Evolutionary conservation across 352 stramenopile genomes (phyloP), one percentile per base, ranked within the genome.

Genomic region (Phytophthora europaea): DNA sequence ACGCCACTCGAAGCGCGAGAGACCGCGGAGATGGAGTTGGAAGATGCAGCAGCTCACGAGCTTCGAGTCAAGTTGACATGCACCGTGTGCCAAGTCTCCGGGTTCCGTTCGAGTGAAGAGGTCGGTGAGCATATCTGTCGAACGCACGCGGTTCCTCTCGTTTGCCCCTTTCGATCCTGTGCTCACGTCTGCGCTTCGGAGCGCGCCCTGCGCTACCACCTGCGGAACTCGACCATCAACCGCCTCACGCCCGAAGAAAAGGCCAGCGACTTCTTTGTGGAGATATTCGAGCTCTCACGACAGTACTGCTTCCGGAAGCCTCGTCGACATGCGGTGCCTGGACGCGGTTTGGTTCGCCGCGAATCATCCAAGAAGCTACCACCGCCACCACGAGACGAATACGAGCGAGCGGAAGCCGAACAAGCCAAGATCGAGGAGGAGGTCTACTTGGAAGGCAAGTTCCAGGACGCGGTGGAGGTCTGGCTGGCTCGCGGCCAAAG

Each of bases 221-320:
- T 95, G 7, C 92, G 84, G 83, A 83, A 86, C 31, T 91, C 80
- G 48, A 84, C 87, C 16, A 75, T 92, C 28, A 76, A 82, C 5
- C 84, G 81, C 20, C 79, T 85, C 16, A 92, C 84, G 6, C 26
- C 51, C 0, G 85, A 93, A 36, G 89, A 95, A 65, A 68, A 78
- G 3, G 67, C 80, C 20, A 93, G 83, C 50, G 75, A 78, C 31
- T 68, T 92, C 1, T 94, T 94, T 63, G 88, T 94, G 68, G 79
- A 92, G 48, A 91, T 93, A 8, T 92, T 93, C 36, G 71, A 88
- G 59, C 67, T 93, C 1, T 95, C 89, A 28, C 73, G 79, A 2
- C 87, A 94, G 65, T 95, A 95, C 45, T 94, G 85, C 59, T 77
- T 94, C 43, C 79, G 83, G 1, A 95, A 95, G 51, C 78, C 87